Conservation (phyloP, 331 rosid genomes). For the Saraca asoca region DNA sequence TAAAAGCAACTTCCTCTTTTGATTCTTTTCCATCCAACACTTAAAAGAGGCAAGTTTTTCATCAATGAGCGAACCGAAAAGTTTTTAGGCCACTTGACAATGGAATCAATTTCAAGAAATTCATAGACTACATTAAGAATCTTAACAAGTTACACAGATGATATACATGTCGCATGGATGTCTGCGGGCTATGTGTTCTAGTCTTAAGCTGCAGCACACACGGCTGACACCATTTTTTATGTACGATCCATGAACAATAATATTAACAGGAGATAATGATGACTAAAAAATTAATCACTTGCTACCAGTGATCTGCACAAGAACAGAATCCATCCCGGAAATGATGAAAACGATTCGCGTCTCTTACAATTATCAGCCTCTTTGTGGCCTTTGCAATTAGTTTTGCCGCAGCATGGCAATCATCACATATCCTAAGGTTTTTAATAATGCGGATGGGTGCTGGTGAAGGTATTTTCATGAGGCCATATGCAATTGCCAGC, state of each 20-base stretch:
- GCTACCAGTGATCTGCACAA: slow-evolving; percentile 73
- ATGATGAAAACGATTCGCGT: slow-evolving; percentile 71
- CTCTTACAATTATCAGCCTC: slow-evolving; percentile 73
- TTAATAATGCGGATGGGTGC: slow-evolving; percentile 69
- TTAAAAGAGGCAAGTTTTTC: too few species aligned
- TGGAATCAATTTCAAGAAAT: slow-evolving; percentile 2
- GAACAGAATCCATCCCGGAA: slow-evolving; percentile 68
- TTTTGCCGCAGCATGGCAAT: slow-evolving; percentile 69
- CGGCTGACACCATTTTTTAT: not conserved
- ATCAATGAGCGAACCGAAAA: too few species aligned
- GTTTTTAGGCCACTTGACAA: not conserved
- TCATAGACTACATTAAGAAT: not conserved
- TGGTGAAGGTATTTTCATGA: slow-evolving; percentile 66
- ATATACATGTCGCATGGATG: slow-evolving; percentile 2
- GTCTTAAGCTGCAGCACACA: not conserved
- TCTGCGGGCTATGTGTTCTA: not conserved
- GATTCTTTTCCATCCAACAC: too few species aligned
- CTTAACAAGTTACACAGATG: not conserved
- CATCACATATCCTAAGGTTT: slow-evolving; percentile 77
- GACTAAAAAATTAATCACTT: not conserved
- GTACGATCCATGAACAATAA: not conserved
- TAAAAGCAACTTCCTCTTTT: too few species aligned
- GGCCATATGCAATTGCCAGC: slow-evolving; percentile 75
- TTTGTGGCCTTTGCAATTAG: slow-evolving; percentile 62
- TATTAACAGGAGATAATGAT: not conserved